phyloP scores from a whole-genome alignment of 305 asterid genomes.

The Ilex paraguariensis region DNA sequence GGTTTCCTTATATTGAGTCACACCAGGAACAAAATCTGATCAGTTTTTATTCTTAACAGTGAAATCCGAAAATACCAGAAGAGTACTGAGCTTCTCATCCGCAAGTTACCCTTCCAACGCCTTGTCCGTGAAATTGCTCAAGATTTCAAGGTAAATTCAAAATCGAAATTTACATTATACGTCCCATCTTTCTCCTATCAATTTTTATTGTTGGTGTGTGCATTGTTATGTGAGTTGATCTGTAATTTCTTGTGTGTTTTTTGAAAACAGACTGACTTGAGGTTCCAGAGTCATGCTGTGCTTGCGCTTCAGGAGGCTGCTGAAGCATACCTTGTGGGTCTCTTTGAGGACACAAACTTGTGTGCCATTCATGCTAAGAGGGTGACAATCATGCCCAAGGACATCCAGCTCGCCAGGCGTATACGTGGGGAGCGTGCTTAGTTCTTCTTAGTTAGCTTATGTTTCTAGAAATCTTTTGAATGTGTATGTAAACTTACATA shows the following conservation, averaged over 20 bases:
- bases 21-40: neutral
- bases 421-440: slow-evolving; percentile 72
- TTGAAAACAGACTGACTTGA: slow-evolving; percentile 37
- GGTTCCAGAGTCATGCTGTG: slow-evolving; percentile 70
- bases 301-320: slow-evolving; percentile 65
- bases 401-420: slow-evolving; percentile 58
- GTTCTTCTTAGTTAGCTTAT: too few species aligned
- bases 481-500: too few species aligned
- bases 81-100: slow-evolving; percentile 62
- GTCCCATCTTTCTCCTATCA: too few species aligned
- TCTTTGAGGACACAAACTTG: slow-evolving; percentile 56
- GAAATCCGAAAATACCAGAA: slow-evolving; percentile 67
- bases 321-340: slow-evolving; percentile 60
- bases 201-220: neutral
- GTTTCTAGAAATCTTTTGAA: too few species aligned
- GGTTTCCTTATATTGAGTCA: neutral
- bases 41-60: slow-evolving; percentile 16
- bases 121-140: slow-evolving; percentile 66
- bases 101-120: slow-evolving; percentile 61
- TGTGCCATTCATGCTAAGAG: slow-evolving; percentile 72
- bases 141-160: slow-evolving; percentile 35
- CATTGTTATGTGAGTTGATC: too few species aligned
- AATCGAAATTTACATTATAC: too few species aligned
- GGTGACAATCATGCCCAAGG: slow-evolving; percentile 71
- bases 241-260: too few species aligned